Base-by-base conservation (phyloP, 495 filamentous ascomycete species). In the Xylaria acuta region DNA sequence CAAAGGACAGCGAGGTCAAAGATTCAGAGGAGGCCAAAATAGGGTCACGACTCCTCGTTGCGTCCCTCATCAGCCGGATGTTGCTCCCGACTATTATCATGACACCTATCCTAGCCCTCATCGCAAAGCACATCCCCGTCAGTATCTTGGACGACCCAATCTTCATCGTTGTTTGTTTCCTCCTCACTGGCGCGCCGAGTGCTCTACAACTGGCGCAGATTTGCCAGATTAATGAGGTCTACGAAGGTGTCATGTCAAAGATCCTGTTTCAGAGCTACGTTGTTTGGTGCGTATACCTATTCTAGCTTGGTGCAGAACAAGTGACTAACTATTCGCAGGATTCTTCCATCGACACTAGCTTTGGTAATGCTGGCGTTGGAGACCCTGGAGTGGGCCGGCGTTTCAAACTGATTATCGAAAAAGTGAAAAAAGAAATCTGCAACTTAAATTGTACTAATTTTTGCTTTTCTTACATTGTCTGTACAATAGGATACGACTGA, bases 251-350 rank as follows among this genome's bases (percentile, higher is more conserved):
- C 43, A 98, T 99, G 94, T 92, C 93, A 34, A 94, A 90, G 78
- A 85, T 99, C 58, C 82, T 98, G 25, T 97, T 98, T 87, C 95
- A 97, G 86, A 97, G 95, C 83, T 99, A 99, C 76, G 96, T 99
- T 65, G 90, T 97, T 72, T 97, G 94, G 92, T 94, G 87, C 82
- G 90, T 86, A 43, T 49, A 70, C 22, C 69, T 0, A 20, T 65
- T 67, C 25, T 64, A 63, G 14, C 16, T 32, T 45, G 22, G 9
- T n/a, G 6, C 27, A 36, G 27, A 60, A 71, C 49, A 49, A 69
- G 62, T 43, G 80, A 86, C 74, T 78, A 71, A 70, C 22, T 5
- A 30, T 53, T 49, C 18, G 7, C 51, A 94, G 92, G 92, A 98
- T 99, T 72, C 88, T 99, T 27, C 96, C 96, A 6, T 97, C 94